These are phyloP conservation scores for Aspergillus leporis DNA, from an alignment of 495 filamentous ascomycete species.

Conservation along the genomic window DNA sequence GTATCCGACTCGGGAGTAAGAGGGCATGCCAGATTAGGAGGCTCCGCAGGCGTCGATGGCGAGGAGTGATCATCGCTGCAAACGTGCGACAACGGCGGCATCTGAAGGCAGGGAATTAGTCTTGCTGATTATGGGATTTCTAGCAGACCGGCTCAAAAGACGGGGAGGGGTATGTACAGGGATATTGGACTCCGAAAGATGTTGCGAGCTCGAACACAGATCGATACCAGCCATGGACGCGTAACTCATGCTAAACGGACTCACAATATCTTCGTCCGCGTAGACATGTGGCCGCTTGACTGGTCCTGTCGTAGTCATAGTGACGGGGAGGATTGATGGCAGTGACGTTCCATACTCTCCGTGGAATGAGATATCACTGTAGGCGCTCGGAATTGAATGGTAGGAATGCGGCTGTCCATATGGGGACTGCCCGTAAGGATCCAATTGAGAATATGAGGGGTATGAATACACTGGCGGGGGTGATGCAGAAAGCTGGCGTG, in stretches of 20 bases:
- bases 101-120: constrained; percentile 54
- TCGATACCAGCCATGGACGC: constrained; percentile 75
- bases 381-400: constrained; percentile 58
- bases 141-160: constrained; percentile 52
- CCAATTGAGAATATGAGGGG: constrained; percentile 64
- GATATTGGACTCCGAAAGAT: constrained; percentile 32
- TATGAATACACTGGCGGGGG: constrained; percentile 77
- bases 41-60: constrained; percentile 39
- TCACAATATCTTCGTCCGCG: constrained; percentile 66
- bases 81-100: constrained; percentile 81
- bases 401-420: constrained; percentile 67
- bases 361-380: constrained; percentile 58
- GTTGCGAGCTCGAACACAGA: constrained; percentile 48
- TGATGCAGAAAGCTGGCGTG: constrained; percentile 66
- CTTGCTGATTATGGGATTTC: constrained; percentile 27
- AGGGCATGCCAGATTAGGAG: constrained; percentile 38
- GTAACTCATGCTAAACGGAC: constrained; percentile 75
- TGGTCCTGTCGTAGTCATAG: constrained; percentile 55
- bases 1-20: constrained; percentile 40
- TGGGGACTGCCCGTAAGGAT: constrained; percentile 62
- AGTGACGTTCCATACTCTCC: constrained; percentile 63
- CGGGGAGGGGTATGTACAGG: constrained; percentile 48
- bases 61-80: constrained; percentile 76
- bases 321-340: constrained; percentile 64
- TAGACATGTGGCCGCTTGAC: constrained; percentile 35